Base-by-base conservation (phyloP, 1,139 yeast genomes). In the Hyphopichia wangnamkhiaoensis region DNA sequence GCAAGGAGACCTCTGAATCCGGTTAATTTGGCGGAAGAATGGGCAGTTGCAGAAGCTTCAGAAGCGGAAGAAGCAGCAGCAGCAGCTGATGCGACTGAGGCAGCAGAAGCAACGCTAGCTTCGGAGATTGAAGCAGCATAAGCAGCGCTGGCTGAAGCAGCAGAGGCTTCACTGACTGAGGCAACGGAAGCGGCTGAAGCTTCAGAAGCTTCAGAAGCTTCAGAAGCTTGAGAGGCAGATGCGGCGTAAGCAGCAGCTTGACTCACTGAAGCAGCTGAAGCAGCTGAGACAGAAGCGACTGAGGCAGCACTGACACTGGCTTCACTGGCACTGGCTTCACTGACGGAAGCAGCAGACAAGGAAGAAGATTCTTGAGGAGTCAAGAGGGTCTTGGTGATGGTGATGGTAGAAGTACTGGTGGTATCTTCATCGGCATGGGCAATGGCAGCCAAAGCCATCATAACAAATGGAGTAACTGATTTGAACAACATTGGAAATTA, bases 341-440 rank as follows among this genome's bases (percentile, higher is more conserved):
- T 49, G 9, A 48, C 49, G 30, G 53, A 50, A 17, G 52, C 53
- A 12, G 47, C 53, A 34, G 53, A 44, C 10, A 64, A 34, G 35
- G 69, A 59, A 37, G 62, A 50, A 20, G 66, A 68, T 52, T 70
- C 71, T 48, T 62, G 59, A 32, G 75, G 76, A 37, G 73, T 63
- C 57, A 66, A 67, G 45, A 70, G 50, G 28, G 77, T 71, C 40
- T 57, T 61, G 48, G 77, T 71, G 50, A 69, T 51, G 37, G 76
- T 71, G 42, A 71, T 52, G 31, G 76, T 71, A 33, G 68, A 56
- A 18, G 59, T 50, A 33, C 70, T 53, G 34, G 80, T 75, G 42
- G 79, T 73, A 36, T 71, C 71, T n/a, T 65, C 74, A 31, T 62
- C 70, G 23, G 63, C 63, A 33, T 49, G 51, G 29, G 55, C 63